phyloP scores from a whole-genome alignment of 176 grass and related monocot species.

The Rhipidocladum racemiflorum region DNA sequence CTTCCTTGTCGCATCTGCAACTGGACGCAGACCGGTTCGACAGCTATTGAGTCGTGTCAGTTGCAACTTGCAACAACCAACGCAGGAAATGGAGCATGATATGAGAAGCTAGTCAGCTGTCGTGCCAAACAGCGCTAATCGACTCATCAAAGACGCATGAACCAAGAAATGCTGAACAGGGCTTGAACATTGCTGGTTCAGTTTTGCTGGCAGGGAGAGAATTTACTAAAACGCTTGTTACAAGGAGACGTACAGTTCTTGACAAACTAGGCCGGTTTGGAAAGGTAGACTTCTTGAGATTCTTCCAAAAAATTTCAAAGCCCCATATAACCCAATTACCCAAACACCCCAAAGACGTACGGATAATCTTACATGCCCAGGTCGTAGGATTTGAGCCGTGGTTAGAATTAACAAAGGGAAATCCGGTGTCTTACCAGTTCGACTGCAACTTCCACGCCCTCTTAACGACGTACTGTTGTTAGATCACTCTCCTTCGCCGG shows the following conservation, averaged over 20 bases:
- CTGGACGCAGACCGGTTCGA: neutral
- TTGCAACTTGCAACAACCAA: neutral
- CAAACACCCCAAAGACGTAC: too few species aligned
- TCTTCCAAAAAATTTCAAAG: too few species aligned
- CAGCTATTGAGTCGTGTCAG: neutral
- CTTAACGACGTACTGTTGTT: too few species aligned
- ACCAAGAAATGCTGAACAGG: neutral
- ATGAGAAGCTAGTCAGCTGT: neutral
- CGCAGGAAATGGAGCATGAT: neutral
- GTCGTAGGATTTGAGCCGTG: too few species aligned
- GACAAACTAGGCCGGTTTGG: neutral
- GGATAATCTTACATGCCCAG: too few species aligned
- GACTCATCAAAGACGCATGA: constrained; percentile 27
- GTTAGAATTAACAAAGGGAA: too few species aligned
- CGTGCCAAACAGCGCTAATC: neutral
- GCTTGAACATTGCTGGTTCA: neutral
- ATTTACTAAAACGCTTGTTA: neutral
- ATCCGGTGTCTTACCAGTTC: too few species aligned
- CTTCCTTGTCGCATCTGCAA: neutral
- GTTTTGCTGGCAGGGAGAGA: neutral
- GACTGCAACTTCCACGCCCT: too few species aligned
- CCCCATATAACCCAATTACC: too few species aligned
- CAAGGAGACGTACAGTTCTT: neutral
- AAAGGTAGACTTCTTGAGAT: too few species aligned
- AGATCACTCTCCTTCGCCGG: neutral